Evolutionary conservation across 352 stramenopile genomes (phyloP).

Genomic region (Phytophthora chlamydospora): DNA sequence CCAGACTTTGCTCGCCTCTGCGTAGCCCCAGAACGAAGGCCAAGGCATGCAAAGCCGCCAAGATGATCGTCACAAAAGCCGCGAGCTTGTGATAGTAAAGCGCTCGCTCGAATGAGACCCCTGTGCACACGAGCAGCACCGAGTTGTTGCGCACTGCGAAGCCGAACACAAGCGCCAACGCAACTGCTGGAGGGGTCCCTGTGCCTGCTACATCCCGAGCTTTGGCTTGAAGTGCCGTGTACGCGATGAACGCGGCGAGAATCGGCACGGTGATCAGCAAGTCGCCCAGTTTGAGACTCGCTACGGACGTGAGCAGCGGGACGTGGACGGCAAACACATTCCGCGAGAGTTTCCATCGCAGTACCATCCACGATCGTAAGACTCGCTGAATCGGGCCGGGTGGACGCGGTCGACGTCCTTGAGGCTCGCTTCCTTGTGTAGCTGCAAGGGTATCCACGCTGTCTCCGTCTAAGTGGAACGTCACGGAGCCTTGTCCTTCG

Average conservation of each 20-base stretch:
- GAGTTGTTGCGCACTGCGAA: conserved; percentile 64
- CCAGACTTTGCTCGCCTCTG: conserved; percentile 18
- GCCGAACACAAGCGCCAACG: conserved; percentile 47
- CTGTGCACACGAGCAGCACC: conserved; percentile 43
- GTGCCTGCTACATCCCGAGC: conserved; percentile 22
- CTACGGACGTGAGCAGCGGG: conserved; percentile 33
- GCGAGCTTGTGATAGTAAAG: conserved; percentile 66
- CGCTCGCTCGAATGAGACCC: conserved; percentile 55
- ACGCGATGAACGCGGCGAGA: conserved; percentile 1
- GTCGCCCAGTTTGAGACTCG: conserved; percentile 49
- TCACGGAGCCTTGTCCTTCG: conserved; percentile 21
- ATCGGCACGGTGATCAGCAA: conserved; percentile 42
- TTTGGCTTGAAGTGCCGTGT: conserved; percentile 16
- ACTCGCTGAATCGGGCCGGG: conserved; percentile 32
- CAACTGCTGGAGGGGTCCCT: conserved; percentile 32
- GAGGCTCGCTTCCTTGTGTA: conserved; percentile 17
- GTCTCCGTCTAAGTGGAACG: conserved; percentile 30
- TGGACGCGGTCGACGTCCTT: conserved; percentile 12
- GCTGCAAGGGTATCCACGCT: conserved; percentile 26
- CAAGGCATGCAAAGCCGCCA: conserved; percentile 43
- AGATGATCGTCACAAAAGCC: conserved; percentile 43
- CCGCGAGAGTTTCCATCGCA: conserved; percentile 41
- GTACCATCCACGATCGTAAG: conserved; percentile 36
- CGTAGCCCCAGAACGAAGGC: conserved; percentile 35
- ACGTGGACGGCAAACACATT: conserved; percentile 36